Evolutionary conservation across 345 rosid genomes (phyloP).

Genomic region (Gossypium arboreum): DNA sequence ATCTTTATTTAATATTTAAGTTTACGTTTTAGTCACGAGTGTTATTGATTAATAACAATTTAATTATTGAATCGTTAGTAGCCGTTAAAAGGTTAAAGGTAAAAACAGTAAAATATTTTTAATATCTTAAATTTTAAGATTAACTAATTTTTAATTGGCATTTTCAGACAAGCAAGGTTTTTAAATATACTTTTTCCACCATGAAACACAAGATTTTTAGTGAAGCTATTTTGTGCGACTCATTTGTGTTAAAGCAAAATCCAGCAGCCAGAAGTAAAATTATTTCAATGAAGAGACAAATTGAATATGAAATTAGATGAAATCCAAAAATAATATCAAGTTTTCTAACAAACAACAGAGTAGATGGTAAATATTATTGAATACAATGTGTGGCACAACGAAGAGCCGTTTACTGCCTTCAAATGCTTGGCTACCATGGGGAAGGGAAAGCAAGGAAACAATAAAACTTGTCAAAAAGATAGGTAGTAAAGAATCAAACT

Average conservation of each 20-base stretch:
- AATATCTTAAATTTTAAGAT: too few species aligned
- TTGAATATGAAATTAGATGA: neutral
- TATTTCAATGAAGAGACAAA: neutral
- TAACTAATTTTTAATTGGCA: too few species aligned
- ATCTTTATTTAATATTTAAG: too few species aligned
- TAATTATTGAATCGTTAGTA: too few species aligned
- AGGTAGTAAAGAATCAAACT: slow-evolving; percentile 29
- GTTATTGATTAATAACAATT: too few species aligned
- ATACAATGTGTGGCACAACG: slow-evolving; percentile 30
- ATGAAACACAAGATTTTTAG: too few species aligned
- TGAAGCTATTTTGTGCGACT: neutral
- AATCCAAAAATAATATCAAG: slow-evolving; percentile 12
- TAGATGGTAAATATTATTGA: slow-evolving; percentile 1
- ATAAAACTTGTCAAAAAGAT: slow-evolving; percentile 13
- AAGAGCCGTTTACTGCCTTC: slow-evolving; percentile 18
- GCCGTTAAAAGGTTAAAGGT: too few species aligned
- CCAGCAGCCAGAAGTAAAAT: neutral
- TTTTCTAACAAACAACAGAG: slow-evolving; percentile 20
- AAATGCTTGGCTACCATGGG: slow-evolving; percentile 23
- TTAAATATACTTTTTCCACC: too few species aligned
- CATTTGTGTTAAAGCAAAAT: neutral
- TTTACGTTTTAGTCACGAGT: too few species aligned
- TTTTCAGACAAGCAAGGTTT: too few species aligned
- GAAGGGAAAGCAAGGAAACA: slow-evolving; percentile 29
- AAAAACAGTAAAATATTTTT: too few species aligned